These are phyloP conservation scores for Populus hybrid DNA, from an alignment of 441 rosid genomes.

Conservation along the genomic window DNA sequence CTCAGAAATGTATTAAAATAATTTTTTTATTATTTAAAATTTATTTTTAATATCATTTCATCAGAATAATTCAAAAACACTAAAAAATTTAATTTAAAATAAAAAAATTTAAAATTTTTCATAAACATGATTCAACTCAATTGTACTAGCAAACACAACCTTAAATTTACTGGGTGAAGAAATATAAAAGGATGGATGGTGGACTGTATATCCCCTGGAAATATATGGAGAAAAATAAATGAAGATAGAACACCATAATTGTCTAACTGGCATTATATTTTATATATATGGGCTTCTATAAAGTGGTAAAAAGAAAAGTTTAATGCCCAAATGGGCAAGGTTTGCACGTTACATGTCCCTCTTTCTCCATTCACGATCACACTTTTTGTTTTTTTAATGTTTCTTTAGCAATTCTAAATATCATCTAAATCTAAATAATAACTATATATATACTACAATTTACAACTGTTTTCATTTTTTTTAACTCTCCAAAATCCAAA, in stretches of 20 bases:
- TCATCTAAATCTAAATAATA: neutral
- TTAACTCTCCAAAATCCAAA: slow-evolving; percentile 7
- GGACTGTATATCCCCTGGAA: neutral
- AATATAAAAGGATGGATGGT: neutral
- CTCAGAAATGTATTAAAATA: no score
- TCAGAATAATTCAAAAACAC: fast-evolving
- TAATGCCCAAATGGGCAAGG: slow-evolving; percentile 34
- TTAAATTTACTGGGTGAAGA: neutral
- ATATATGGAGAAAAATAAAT: neutral
- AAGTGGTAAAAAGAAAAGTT: slow-evolving; percentile 29
- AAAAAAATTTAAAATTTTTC: no score
- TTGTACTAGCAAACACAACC: no score
- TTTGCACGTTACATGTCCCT: slow-evolving; percentile 50
- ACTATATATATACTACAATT: neutral
- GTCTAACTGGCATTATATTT: slow-evolving; percentile 6
- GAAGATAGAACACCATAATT: neutral
- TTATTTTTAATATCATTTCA: no score
- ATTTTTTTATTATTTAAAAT: no score
- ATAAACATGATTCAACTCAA: no score
- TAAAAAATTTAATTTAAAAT: no score
- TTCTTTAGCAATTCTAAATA: neutral
- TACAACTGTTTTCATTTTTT: slow-evolving; percentile 17
- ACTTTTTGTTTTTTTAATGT: slow-evolving; percentile 2
- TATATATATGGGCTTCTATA: slow-evolving; percentile 5
- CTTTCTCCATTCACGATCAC: slow-evolving; percentile 32